Evolutionary conservation across 805 yeast genomes (phyloP).

Genomic region (Suhomyces vadensis): DNA sequence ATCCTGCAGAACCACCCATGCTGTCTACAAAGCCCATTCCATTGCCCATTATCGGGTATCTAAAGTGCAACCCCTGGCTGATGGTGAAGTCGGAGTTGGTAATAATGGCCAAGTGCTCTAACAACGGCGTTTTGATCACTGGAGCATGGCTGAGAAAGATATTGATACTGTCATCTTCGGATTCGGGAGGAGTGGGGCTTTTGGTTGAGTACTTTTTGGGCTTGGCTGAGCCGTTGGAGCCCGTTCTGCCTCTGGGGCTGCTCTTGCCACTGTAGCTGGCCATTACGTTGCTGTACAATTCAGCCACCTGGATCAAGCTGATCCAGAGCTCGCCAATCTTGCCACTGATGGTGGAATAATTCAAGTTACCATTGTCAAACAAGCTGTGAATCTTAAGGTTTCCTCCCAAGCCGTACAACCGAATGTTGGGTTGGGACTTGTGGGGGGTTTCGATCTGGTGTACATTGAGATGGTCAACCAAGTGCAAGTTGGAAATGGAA

Average conservation of each 20-base stretch:
- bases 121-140: slow-evolving; percentile 66
- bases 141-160: slow-evolving; percentile 69
- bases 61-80: slow-evolving; percentile 70
- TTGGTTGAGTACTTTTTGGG: too few relatives aligned
- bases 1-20: slow-evolving; percentile 36
- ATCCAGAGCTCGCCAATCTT: slow-evolving; percentile 68
- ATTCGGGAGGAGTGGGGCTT: background rate
- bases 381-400: slow-evolving; percentile 63
- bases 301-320: slow-evolving; percentile 69
- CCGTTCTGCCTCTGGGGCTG: too few relatives aligned
- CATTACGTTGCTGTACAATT: slow-evolving; percentile 36
- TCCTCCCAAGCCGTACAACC: slow-evolving; percentile 74
- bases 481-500: slow-evolving; percentile 53
- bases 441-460: slow-evolving; percentile 42
- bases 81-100: slow-evolving; percentile 72
- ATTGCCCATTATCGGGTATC: slow-evolving; percentile 68
- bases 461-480: slow-evolving; percentile 60
- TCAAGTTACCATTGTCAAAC: slow-evolving; percentile 48
- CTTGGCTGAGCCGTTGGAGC: background rate
- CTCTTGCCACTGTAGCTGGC: slow-evolving; percentile 4
- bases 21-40: slow-evolving; percentile 63
- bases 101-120: slow-evolving; percentile 65
- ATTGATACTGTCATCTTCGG: slow-evolving; percentile 46
- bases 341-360: slow-evolving; percentile 21
- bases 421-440: slow-evolving; percentile 45